Evolutionary conservation across 139 green algal species (phyloP).

Genomic region (Pleodorina starrii): DNA sequence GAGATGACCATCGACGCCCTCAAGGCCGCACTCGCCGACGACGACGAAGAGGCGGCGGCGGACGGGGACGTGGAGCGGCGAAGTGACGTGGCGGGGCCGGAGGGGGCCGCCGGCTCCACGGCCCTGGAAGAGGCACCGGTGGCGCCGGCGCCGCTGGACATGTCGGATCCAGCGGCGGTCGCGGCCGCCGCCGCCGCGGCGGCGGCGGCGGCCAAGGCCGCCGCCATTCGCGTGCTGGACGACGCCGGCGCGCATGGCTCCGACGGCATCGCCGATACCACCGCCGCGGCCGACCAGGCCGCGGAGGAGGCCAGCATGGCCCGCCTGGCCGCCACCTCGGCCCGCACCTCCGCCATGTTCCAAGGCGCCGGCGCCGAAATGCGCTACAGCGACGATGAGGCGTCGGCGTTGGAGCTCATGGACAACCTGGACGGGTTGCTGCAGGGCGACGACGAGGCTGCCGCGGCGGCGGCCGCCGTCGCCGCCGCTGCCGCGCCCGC

Average conservation of each 20-base stretch:
- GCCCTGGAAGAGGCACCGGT: too few relatives aligned
- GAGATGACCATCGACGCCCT: conserved; percentile 30
- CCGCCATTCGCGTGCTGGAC: background rate
- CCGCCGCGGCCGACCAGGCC: background rate
- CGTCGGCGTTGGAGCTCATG: conserved; percentile 28
- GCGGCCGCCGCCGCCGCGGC: conserved; percentile 3
- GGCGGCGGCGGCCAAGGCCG: conserved; percentile 21
- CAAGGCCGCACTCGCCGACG: conserved; percentile 5
- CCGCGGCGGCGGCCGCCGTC: conserved; percentile 9
- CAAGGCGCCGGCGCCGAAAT: conserved; percentile 38
- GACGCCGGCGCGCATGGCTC: background rate
- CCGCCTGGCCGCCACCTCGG: conserved; percentile 33
- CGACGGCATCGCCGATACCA: background rate
- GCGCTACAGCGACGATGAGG: conserved; percentile 46
- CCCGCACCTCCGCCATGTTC: conserved; percentile 43
- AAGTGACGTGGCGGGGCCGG: background rate
- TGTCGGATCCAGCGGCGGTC: conserved; percentile 19
- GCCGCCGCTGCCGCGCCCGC: background rate
- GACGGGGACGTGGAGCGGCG: background rate
- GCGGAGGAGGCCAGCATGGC: conserved; percentile 33
- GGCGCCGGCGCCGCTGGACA: background rate
- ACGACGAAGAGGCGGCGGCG: background rate
- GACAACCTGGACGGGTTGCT: conserved; percentile 36
- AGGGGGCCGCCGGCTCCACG: background rate
- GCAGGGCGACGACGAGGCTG: conserved; percentile 32